Base-by-base conservation (phyloP, 2,329 filamentous ascomycete species). In the Volutella citrinella region DNA sequence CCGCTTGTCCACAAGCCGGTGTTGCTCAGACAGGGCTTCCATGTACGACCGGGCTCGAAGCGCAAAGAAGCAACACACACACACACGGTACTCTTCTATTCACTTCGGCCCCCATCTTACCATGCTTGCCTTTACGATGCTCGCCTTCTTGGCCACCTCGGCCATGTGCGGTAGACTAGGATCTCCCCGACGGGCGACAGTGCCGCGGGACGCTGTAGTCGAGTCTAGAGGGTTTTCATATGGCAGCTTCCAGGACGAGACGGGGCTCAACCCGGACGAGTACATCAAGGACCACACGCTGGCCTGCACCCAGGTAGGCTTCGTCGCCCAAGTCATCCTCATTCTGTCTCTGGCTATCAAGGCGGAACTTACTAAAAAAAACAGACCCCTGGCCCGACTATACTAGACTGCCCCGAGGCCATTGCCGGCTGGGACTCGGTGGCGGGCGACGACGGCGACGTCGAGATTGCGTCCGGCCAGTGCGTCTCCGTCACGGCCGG, bases 341-440 rank as follows among this genome's bases (percentile, higher is more conserved):
- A 12, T 12, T n/a, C n/a, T 25, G 17, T 10, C 12, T 13, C 8
- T 15, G 3, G 13, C 14, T 9, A 19, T 9, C 12, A 25, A 5
- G 14, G 20, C 32, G 13, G 23, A 27, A 9, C 12, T 14, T 10
- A 7, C 5, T 7, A 7, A 8, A 52, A 49, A 26, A 38, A 7
- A n/a, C n/a, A n/a, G n/a, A n/a, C n/a, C n/a, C 35, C 40, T 1
- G 49, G 49, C 2, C 49, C 49, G 1, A 31, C 45, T 7, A 35
- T 40, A 29, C 30, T 46, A 11, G 36, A 38, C 13, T 52, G 49
- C 8, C 38, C 49, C n/a, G 30, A 15, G 4, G 45, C 43, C 1
- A 48, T 51, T 19, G 30, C 45, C 3, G 35, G 24, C 3, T 52
- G 49, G 49, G 24, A 27, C 6, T 18, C 42, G 3, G 24, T 34